These are phyloP conservation scores for Tinospora cordifolia DNA, from an alignment of 164 flowering plant genomes.

Conservation along the genomic window DNA sequence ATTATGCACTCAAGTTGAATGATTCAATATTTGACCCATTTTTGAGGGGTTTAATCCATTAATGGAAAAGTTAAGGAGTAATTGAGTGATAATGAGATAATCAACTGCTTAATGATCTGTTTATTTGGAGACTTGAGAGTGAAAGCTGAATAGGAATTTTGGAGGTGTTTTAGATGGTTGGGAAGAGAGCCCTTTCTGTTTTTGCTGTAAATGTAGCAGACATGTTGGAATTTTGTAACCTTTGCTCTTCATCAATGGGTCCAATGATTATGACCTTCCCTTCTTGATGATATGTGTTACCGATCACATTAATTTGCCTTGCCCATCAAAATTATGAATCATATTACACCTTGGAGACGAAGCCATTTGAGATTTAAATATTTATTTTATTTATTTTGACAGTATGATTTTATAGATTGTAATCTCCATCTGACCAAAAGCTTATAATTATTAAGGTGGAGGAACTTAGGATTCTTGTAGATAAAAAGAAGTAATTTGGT, in stretches of 20 bases:
- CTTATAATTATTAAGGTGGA: background rate
- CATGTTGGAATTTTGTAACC: constrained; percentile 1
- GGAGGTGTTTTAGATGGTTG: background rate
- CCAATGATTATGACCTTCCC: background rate
- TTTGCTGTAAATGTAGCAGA: constrained; percentile 5
- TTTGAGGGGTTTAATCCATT: background rate
- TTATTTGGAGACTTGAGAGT: background rate
- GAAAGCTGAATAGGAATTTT: background rate
- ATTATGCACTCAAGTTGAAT: background rate
- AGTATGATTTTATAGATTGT: background rate
- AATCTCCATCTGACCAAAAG: background rate
- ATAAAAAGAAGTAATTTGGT: background rate
- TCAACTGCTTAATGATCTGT: constrained; percentile 3
- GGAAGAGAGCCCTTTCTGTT: background rate
- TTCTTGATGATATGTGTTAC: background rate
- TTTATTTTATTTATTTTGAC: no score
- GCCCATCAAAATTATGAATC: background rate
- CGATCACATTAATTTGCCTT: background rate
- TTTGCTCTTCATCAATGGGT: background rate
- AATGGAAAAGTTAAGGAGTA: constrained; percentile 4
- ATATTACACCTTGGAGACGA: background rate
- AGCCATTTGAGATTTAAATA: no score
- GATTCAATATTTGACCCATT: background rate
- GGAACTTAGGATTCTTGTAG: background rate
- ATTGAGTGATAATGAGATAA: constrained; percentile 12